Evolutionary conservation across 257 asterid species (phyloP).

Genomic region (Mitragyna speciosa): DNA sequence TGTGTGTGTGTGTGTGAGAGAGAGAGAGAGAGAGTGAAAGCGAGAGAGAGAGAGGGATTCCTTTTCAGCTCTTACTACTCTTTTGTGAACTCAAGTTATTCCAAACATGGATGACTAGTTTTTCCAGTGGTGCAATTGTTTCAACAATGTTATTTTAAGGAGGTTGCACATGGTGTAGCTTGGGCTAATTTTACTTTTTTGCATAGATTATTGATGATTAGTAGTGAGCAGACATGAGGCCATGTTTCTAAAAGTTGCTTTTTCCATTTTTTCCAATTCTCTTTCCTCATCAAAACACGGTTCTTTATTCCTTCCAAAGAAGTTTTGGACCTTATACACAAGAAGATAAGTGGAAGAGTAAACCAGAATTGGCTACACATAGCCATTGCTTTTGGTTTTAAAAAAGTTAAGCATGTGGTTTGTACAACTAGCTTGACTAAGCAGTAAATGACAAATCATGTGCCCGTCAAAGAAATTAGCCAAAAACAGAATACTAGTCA

Average conservation of each 20-base stretch:
- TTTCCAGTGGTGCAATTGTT: constrained; percentile 28
- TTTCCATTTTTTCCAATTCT: constrained; percentile 26
- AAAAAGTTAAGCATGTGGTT: constrained; percentile 22
- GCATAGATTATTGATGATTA: constrained; percentile 10
- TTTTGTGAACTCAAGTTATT: constrained; percentile 30
- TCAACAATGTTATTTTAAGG: constrained; percentile 21
- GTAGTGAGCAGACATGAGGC: constrained; percentile 31
- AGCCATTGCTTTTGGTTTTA: constrained; percentile 28
- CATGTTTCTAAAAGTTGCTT: constrained; percentile 52
- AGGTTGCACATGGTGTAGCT: constrained; percentile 46
- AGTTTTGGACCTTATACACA: constrained; percentile 35
- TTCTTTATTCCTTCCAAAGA: constrained; percentile 38
- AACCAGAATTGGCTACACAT: constrained; percentile 33
- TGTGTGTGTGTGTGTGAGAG: not conserved
- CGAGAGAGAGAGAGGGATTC: constrained; percentile 32
- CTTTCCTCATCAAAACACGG: constrained; percentile 23
- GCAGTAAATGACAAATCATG: constrained; percentile 29
- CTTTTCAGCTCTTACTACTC: constrained; percentile 16
- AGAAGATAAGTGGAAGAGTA: constrained; percentile 26
- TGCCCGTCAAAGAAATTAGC: constrained; percentile 15
- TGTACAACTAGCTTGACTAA: constrained; percentile 20
- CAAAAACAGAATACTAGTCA: constrained; percentile 7
- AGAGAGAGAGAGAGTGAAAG: no score
- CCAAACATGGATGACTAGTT: constrained; percentile 21
- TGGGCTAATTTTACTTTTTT: constrained; percentile 19